A percentile compares a stretch with the other conserved stretches of the same genome.
Conservation (phyloP, 192 early-diverging fungal species). For the Piromyces sp. region DNA sequence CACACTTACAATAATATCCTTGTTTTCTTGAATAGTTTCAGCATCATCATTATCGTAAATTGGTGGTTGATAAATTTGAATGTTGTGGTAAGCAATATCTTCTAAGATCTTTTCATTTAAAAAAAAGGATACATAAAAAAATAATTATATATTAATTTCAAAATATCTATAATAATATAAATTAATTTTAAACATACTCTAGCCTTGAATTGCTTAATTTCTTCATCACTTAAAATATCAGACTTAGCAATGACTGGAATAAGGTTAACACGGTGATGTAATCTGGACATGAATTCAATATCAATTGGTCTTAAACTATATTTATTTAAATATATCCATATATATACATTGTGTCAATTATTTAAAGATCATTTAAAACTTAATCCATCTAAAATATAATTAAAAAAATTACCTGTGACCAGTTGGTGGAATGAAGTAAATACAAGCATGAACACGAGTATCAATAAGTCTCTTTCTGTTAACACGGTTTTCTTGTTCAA, state of each 20-base stretch:
- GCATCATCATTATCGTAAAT: conserved; percentile 67
- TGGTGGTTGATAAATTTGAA: conserved; percentile 70
- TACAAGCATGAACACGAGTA: conserved; percentile 82
- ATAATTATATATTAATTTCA: no score
- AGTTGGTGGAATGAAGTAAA: conserved; percentile 92
- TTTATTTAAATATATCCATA: no score
- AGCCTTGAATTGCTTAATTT: conserved; percentile 22
- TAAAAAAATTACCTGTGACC: conserved; percentile 55
- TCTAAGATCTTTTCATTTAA: conserved; percentile 42
- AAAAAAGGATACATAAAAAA: no score
- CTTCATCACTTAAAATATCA: conserved; percentile 52
- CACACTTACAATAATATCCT: neutral
- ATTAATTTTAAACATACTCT: conserved; percentile 2
- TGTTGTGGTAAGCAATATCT: conserved; percentile 65
- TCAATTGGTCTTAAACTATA: conserved; percentile 67
- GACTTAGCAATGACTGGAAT: conserved; percentile 81
- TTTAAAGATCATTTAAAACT: no score
- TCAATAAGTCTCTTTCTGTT: conserved; percentile 83
- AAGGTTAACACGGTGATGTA: conserved; percentile 74
- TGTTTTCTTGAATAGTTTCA: conserved; percentile 36
- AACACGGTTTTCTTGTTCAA: conserved; percentile 77
- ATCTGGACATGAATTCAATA: conserved; percentile 85
- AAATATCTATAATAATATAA: no score
- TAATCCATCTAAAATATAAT: conserved; percentile 8
- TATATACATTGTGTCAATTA: no score